A percentile compares a stretch with the other conserved stretches of the same genome.
phyloP scores from a whole-genome alignment of 371 early-diverging fungal genomes.

The Amoeboaphelidium protococcarum region DNA sequence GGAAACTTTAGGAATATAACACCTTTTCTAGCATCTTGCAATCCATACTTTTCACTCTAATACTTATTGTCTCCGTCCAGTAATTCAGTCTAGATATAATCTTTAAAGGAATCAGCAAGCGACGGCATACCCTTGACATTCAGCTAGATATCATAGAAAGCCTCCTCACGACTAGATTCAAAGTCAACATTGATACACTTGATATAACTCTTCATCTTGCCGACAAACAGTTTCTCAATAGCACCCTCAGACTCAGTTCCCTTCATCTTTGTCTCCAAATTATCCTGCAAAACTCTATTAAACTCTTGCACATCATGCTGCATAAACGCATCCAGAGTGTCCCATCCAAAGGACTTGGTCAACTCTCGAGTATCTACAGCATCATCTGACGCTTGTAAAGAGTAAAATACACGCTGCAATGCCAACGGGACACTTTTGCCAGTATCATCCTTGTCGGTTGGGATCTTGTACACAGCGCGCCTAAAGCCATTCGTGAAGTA shows the following conservation, averaged over 20 bases:
- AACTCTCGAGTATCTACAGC: constrained; percentile 74
- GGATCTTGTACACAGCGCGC: constrained; percentile 64
- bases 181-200: constrained; percentile 77
- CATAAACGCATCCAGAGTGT: constrained; percentile 70
- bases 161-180: constrained; percentile 69
- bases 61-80: constrained; percentile 96
- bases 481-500: constrained; percentile 88
- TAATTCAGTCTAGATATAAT: constrained; percentile 65
- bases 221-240: constrained; percentile 60
- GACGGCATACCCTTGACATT: constrained; percentile 78
- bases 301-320: constrained; percentile 96
- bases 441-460: constrained; percentile 62
- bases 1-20: constrained; percentile 85
- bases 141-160: constrained; percentile 71
- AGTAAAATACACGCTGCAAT: constrained; percentile 84
- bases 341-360: constrained; percentile 92
- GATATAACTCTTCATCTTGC: constrained; percentile 83
- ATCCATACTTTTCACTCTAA: constrained; percentile 77
- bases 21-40: constrained; percentile 89
- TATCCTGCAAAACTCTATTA: constrained; percentile 83
- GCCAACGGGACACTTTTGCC: constrained; percentile 58
- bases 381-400: constrained; percentile 32
- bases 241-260: constrained; percentile 76
- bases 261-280: constrained; percentile 85
- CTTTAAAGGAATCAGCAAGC: constrained; percentile 66